These are phyloP conservation scores for Ogataea corticis DNA, from an alignment of 805 yeast genomes.

Conservation along the genomic window DNA sequence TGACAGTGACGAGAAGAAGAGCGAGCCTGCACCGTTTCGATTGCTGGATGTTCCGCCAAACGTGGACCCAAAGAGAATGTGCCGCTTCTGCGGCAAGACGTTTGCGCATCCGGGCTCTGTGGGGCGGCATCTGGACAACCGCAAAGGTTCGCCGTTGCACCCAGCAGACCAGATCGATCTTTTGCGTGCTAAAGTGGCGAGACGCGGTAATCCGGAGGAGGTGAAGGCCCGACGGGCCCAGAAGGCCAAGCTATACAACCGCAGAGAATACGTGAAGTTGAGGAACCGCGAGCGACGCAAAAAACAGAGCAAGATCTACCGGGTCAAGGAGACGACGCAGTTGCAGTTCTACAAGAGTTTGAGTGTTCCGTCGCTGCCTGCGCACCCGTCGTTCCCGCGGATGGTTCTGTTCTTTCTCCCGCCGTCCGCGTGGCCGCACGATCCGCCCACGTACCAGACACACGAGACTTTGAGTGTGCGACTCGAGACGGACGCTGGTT, in stretches of 20 bases:
- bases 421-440: slow-evolving; percentile 51
- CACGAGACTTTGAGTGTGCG: slow-evolving; percentile 32
- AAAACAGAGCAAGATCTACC: slow-evolving; percentile 41
- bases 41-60: slow-evolving; percentile 25
- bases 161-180: slow-evolving; percentile 49
- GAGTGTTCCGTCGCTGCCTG: slow-evolving; percentile 40
- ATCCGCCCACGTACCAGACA: slow-evolving; percentile 51
- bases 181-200: slow-evolving; percentile 49
- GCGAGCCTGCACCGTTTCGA: slow-evolving; percentile 6
- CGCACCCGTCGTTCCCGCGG: slow-evolving; percentile 50
- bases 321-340: slow-evolving; percentile 40
- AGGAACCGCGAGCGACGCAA: slow-evolving; percentile 47
- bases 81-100: slow-evolving; percentile 53
- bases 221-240: slow-evolving; percentile 41
- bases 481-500: slow-evolving; percentile 23
- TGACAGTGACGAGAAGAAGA: not conserved
- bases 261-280: slow-evolving; percentile 48
- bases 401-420: slow-evolving; percentile 48
- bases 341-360: slow-evolving; percentile 37
- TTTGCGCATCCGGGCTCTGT: slow-evolving; percentile 60
- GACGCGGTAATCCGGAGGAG: slow-evolving; percentile 49
- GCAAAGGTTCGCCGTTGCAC: slow-evolving; percentile 53
- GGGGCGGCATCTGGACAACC: slow-evolving; percentile 59
- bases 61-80: slow-evolving; percentile 38
- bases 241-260: slow-evolving; percentile 45